Percentiles rank a stretch among this genome's conserved stretches.
phyloP scores from a whole-genome alignment of 208 protist species.

The Crithidia bombi region DNA sequence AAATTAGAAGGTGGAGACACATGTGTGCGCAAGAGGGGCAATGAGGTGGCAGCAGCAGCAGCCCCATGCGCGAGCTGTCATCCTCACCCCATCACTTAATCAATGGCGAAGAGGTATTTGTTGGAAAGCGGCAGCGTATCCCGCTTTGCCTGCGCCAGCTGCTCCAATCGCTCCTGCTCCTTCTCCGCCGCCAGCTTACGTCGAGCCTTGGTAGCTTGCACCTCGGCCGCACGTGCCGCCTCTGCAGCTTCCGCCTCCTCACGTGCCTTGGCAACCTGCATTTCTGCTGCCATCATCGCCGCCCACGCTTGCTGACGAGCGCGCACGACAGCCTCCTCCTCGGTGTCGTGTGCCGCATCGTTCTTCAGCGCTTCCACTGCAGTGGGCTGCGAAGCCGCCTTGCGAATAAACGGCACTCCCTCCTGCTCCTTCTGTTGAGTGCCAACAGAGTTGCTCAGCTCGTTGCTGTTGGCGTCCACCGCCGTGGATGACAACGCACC shows the following conservation, averaged over 20 bases:
- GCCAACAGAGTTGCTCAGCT: background rate
- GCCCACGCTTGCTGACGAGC: conserved; percentile 74
- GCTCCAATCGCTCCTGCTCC: conserved; percentile 52
- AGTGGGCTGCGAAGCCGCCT: conserved; percentile 5
- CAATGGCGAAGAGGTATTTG: conserved; percentile 85
- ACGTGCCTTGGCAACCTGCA: conserved; percentile 31
- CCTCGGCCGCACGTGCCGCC: conserved; percentile 46
- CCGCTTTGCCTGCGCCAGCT: conserved; percentile 46
- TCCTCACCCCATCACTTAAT: conserved; percentile 33
- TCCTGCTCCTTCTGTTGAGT: background rate
- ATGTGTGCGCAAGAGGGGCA: too few relatives aligned
- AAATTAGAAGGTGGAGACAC: too few relatives aligned
- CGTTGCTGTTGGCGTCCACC: background rate
- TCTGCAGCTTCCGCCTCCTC: conserved; percentile 44
- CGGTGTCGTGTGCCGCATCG: background rate
- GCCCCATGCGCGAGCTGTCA: background rate
- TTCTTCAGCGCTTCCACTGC: background rate
- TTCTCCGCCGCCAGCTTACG: conserved; percentile 48
- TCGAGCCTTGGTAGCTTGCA: conserved; percentile 35
- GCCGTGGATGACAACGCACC: too few relatives aligned
- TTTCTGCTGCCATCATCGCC: conserved; percentile 54
- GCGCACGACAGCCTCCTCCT: conserved; percentile 35
- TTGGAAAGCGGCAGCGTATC: conserved; percentile 69
- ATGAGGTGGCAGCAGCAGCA: background rate
- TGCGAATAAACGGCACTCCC: conserved; percentile 33